phyloP scores from a whole-genome alignment of 805 yeast species.

The Zygosaccharomyces gambellarensis region DNA sequence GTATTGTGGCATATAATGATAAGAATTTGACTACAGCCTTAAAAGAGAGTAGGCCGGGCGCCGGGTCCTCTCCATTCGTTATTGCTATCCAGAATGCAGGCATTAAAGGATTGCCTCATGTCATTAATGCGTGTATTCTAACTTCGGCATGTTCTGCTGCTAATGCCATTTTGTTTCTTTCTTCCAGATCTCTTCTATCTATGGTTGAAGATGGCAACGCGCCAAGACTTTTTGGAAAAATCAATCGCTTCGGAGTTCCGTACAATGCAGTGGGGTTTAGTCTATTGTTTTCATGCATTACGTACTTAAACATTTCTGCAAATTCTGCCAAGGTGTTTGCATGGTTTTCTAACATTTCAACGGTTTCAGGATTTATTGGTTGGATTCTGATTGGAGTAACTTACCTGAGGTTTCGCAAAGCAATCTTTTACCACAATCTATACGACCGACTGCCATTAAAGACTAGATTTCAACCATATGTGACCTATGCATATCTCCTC shows the following conservation, averaged over 20 bases:
- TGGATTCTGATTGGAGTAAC: conserved; percentile 51
- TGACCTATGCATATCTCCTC: conserved; percentile 50
- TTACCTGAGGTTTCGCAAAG: conserved; percentile 52
- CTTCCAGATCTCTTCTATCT: conserved; percentile 64
- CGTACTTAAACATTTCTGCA: conserved; percentile 49
- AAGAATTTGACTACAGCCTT: conserved; percentile 42
- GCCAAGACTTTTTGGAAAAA: conserved; percentile 57
- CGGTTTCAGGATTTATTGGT: conserved; percentile 48
- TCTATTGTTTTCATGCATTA: conserved; percentile 51
- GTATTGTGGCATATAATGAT: conserved; percentile 61
- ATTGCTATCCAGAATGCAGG: conserved; percentile 66
- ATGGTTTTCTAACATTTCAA: conserved; percentile 52
- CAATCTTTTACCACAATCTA: conserved; percentile 39
- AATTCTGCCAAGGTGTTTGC: conserved; percentile 47
- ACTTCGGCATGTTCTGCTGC: conserved; percentile 70
- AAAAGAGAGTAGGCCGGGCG: conserved; percentile 44
- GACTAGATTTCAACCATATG: conserved; percentile 51
- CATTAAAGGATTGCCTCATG: conserved; percentile 59
- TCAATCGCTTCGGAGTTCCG: conserved; percentile 78
- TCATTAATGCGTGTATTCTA: conserved; percentile 66
- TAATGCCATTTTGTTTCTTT: conserved; percentile 64
- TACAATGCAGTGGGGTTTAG: conserved; percentile 43
- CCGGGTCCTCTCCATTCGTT: conserved; percentile 69
- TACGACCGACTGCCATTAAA: conserved; percentile 54
- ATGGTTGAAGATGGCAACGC: conserved; percentile 63